phyloP scores from a whole-genome alignment of 192 early-diverging fungal genomes.

The Coemansia sp. region DNA sequence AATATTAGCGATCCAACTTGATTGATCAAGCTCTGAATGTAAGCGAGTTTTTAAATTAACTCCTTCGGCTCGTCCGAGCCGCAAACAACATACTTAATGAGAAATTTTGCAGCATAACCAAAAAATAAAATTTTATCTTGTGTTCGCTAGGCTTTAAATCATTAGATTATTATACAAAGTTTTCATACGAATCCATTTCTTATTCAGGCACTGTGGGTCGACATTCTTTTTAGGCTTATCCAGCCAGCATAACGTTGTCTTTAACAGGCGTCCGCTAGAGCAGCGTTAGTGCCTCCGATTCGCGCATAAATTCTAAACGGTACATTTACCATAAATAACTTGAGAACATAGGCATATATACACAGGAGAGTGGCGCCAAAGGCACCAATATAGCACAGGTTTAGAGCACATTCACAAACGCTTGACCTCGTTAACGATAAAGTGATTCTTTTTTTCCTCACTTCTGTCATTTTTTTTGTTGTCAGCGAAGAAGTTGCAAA shows the following conservation, averaged over 20 bases:
- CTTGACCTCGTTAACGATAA: neutral
- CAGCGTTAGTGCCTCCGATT: neutral
- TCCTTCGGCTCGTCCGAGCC: too few species aligned
- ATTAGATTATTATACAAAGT: neutral
- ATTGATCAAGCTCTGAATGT: too few species aligned
- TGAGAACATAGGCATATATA: neutral
- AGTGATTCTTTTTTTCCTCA: constrained; percentile 5
- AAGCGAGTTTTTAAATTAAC: too few species aligned
- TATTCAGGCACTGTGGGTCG: neutral
- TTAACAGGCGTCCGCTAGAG: neutral
- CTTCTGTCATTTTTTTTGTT: constrained; percentile 4
- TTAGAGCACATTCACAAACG: neutral
- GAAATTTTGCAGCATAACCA: too few species aligned
- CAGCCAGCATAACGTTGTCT: neutral
- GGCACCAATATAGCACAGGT: neutral
- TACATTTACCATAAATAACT: neutral
- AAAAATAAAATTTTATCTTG: neutral
- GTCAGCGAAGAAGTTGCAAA: neutral
- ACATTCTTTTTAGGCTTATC: neutral
- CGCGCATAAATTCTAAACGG: neutral
- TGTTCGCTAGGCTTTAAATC: neutral
- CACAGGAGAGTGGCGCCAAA: neutral
- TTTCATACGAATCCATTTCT: neutral
- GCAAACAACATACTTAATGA: too few species aligned
- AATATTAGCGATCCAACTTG: too few species aligned